Percentiles rank a stretch among this genome's conserved stretches.
These are phyloP conservation scores for Claviceps arundinis DNA, from an alignment of 2,329 filamentous ascomycete species.

Conservation along the genomic window DNA sequence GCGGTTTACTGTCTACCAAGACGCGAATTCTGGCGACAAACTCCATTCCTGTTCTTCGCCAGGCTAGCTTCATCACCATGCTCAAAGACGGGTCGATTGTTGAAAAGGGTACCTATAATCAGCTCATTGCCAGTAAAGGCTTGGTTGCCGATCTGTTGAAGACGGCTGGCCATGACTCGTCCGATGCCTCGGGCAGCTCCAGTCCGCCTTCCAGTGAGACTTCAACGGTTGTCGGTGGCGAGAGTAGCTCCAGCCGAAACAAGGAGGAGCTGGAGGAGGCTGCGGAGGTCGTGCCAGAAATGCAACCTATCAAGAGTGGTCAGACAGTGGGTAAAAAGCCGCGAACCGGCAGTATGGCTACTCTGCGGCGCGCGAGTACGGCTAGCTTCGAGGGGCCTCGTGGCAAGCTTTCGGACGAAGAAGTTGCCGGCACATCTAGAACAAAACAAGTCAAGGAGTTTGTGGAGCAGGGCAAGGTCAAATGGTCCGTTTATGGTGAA, in stretches of 20 bases:
- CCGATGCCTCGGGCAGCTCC: slow-evolving; percentile 28
- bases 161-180: slow-evolving; percentile 51
- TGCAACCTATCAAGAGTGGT: slow-evolving; percentile 58
- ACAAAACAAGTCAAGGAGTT: slow-evolving; percentile 81
- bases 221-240: slow-evolving; percentile 42
- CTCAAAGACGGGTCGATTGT: slow-evolving; percentile 70
- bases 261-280: slow-evolving; percentile 62
- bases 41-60: slow-evolving; percentile 77
- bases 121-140: slow-evolving; percentile 88
- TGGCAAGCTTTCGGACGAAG: slow-evolving; percentile 75
- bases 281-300: slow-evolving; percentile 61
- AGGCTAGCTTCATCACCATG: slow-evolving; percentile 79
- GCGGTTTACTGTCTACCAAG: slow-evolving; percentile 70
- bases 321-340: slow-evolving; percentile 36
- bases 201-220: slow-evolving; percentile 37
- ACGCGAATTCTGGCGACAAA: slow-evolving; percentile 92
- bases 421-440: slow-evolving; percentile 56
- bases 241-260: slow-evolving; percentile 34
- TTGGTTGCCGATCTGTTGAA: slow-evolving; percentile 75
- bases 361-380: slow-evolving; percentile 78
- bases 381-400: slow-evolving; percentile 79
- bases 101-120: slow-evolving; percentile 81
- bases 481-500: slow-evolving; percentile 83
- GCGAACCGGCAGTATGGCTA: slow-evolving; percentile 58
- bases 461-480: slow-evolving; percentile 90